phyloP scores from a whole-genome alignment of 2,329 filamentous ascomycete species.

The Xylaria sp. region DNA sequence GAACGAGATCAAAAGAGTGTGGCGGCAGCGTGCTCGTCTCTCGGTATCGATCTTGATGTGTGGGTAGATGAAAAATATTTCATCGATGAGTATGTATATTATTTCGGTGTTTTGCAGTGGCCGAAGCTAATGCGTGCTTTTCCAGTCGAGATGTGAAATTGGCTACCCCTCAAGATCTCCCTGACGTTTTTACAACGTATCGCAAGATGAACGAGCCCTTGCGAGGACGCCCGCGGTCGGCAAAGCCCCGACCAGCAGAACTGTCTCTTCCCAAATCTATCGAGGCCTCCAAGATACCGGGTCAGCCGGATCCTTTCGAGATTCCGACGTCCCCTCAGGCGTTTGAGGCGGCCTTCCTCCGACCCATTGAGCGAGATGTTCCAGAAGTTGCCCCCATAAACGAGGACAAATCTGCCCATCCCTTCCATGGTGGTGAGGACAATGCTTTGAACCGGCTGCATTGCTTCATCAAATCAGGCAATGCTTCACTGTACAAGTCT shows the following conservation, averaged over 20 bases:
- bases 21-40: conserved; percentile 61
- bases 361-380: conserved; percentile 67
- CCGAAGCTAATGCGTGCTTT: conserved; percentile 15
- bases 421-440: conserved; percentile 75
- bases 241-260: conserved; percentile 64
- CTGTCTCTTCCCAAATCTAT: conserved; percentile 68
- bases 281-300: conserved; percentile 60
- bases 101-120: not conserved
- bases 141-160: conserved; percentile 74
- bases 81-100: conserved; percentile 75
- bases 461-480: conserved; percentile 69
- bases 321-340: conserved; percentile 67
- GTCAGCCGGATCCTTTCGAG: conserved; percentile 70
- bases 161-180: conserved; percentile 67
- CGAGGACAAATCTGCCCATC: conserved; percentile 68
- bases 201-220: conserved; percentile 79
- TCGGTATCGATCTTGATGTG: conserved; percentile 68
- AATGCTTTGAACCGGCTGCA: conserved; percentile 67
- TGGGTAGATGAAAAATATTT: conserved; percentile 83
- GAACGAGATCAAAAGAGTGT: conserved; percentile 70
- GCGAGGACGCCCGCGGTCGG: conserved; percentile 69
- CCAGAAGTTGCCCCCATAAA: conserved; percentile 61
- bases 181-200: conserved; percentile 80
- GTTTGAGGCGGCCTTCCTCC: conserved; percentile 65
- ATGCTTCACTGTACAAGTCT: conserved; percentile 73